Conservation (phyloP, 148 eudicot genomes). For the Persicaria maculosa region DNA sequence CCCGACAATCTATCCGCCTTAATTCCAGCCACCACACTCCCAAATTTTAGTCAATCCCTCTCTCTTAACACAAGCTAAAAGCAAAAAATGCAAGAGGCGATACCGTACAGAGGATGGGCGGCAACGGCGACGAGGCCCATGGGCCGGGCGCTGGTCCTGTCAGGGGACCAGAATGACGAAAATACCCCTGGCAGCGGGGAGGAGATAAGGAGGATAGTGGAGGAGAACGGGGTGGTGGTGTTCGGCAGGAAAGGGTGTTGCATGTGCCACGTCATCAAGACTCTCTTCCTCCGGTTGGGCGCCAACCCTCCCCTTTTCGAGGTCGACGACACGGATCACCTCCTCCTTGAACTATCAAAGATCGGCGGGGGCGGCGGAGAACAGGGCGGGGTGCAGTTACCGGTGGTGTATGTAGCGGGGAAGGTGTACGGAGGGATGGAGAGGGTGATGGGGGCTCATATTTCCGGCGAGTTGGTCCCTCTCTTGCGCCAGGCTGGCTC, state of each 20-base stretch:
- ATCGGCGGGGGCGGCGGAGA: not conserved
- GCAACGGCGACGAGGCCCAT: slow-evolving; percentile 20
- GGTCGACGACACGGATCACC: slow-evolving; percentile 39
- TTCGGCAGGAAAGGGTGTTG: slow-evolving; percentile 65
- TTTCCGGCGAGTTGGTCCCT: slow-evolving; percentile 78
- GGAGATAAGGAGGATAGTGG: slow-evolving; percentile 23
- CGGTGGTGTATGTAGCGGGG: slow-evolving; percentile 74
- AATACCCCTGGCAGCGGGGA: slow-evolving; percentile 5
- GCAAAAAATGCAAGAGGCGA: slow-evolving; percentile 41
- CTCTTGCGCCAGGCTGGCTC: slow-evolving; percentile 66
- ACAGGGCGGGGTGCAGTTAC: slow-evolving; percentile 29
- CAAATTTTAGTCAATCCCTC: not conserved
- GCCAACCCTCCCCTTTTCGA: slow-evolving; percentile 56
- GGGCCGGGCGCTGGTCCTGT: not conserved
- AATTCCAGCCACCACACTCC: not conserved
- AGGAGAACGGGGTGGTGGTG: slow-evolving; percentile 63
- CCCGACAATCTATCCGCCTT: not conserved
- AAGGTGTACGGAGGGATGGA: slow-evolving; percentile 71
- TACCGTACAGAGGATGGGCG: slow-evolving; percentile 35
- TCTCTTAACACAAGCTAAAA: not conserved
- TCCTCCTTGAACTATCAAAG: slow-evolving; percentile 23
- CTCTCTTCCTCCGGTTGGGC: slow-evolving; percentile 49
- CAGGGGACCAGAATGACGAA: not conserved
- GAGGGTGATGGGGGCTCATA: slow-evolving; percentile 64
- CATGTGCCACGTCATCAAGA: slow-evolving; percentile 74